Conservation (phyloP, 768 basidiomycete species). For the Leccinum subgranulosum region DNA sequence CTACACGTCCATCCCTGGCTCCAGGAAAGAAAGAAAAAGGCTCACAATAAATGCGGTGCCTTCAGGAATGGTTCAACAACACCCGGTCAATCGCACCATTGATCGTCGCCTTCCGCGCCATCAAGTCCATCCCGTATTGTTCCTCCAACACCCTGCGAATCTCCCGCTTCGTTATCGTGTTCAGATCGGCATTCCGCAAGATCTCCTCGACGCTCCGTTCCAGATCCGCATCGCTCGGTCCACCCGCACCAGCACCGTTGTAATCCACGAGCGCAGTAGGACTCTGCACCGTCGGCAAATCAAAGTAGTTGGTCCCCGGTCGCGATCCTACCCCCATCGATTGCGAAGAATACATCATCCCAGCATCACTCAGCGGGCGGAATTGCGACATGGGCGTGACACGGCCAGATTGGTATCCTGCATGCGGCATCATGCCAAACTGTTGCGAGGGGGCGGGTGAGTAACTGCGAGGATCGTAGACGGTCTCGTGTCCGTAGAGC, state of each 20-base stretch:
- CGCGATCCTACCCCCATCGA: conserved; percentile 64
- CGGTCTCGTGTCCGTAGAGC: conserved; percentile 83
- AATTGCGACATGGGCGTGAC: conserved; percentile 61
- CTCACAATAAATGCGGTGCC: background rate
- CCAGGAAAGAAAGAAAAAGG: background rate
- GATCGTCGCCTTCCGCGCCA: conserved; percentile 65
- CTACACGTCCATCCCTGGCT: conserved; percentile 8
- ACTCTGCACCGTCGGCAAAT: conserved; percentile 52
- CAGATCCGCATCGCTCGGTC: conserved; percentile 68
- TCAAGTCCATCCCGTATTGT: conserved; percentile 75
- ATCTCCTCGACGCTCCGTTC: conserved; percentile 72
- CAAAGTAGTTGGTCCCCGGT: conserved; percentile 74
- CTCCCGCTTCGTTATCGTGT: conserved; percentile 89
- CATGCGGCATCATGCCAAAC: conserved; percentile 50
- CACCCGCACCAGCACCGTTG: conserved; percentile 25
- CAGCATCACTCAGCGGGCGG: conserved; percentile 32
- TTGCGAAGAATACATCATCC: conserved; percentile 55
- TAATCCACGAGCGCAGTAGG: conserved; percentile 48
- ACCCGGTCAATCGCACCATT: conserved; percentile 76
- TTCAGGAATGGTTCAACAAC: conserved; percentile 48
- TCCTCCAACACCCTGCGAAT: conserved; percentile 83
- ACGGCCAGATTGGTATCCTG: conserved; percentile 74
- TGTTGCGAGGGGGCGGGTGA: conserved; percentile 74
- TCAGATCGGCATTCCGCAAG: too few relatives aligned
- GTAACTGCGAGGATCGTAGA: conserved; percentile 71